phyloP scores from a whole-genome alignment of 306 rosid genomes.

The Myrica gale region DNA sequence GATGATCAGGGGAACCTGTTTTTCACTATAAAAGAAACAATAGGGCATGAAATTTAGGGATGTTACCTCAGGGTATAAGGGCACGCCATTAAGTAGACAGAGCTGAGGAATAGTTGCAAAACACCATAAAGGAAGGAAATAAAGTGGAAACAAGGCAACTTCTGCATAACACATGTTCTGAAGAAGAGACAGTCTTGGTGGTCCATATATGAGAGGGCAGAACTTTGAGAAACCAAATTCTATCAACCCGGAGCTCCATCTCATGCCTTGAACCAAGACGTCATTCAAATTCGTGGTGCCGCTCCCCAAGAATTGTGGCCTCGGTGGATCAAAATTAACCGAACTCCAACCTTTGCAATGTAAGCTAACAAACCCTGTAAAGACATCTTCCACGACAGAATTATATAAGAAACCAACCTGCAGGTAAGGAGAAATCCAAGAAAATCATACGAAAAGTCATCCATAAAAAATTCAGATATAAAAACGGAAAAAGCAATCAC shows the following conservation, averaged over 20 bases:
- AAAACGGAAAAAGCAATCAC: neutral
- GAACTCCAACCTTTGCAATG: constrained; percentile 73
- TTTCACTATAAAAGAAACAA: neutral
- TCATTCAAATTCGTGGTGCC: constrained; percentile 56
- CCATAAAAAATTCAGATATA: neutral
- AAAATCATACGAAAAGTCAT: neutral
- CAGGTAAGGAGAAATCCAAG: neutral
- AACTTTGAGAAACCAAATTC: constrained; percentile 54
- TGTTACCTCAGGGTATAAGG: constrained; percentile 69
- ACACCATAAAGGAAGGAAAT: constrained; percentile 51
- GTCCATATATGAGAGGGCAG: constrained; percentile 54
- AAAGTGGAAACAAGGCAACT: constrained; percentile 29
- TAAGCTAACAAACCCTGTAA: constrained; percentile 50
- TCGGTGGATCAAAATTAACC: constrained; percentile 47
- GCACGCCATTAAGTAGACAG: constrained; percentile 49
- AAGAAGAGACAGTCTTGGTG: constrained; percentile 39
- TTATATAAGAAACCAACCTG: constrained; percentile 67
- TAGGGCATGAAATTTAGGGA: neutral
- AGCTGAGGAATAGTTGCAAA: constrained; percentile 62
- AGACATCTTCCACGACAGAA: constrained; percentile 54
- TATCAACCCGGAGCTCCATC: constrained; percentile 61
- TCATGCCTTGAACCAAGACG: constrained; percentile 51
- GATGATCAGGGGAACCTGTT: neutral
- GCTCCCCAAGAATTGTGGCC: constrained; percentile 64
- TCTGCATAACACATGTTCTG: constrained; percentile 49